A percentile compares a stretch with the other conserved stretches of the same genome.
Evolutionary conservation across 2,329 filamentous ascomycete genomes (phyloP).

Genomic region (Verticillium nonalfalfae): DNA sequence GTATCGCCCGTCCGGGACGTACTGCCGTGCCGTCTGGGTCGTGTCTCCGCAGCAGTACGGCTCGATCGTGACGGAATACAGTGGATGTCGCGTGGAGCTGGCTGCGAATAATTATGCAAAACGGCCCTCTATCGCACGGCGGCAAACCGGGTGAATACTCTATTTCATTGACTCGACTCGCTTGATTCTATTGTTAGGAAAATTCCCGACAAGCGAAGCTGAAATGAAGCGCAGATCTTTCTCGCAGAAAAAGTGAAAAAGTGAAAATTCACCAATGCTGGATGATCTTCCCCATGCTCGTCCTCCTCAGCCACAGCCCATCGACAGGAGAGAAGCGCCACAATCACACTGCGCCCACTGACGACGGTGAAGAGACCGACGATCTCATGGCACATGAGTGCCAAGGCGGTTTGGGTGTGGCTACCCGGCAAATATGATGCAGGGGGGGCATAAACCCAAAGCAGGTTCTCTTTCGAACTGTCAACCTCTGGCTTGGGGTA

Average conservation of each 20-base stretch:
- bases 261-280: background rate
- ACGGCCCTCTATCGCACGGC: too few species aligned
- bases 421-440: conserved; percentile 10
- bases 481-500: background rate
- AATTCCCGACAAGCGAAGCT: background rate
- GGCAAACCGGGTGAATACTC: background rate
- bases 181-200: background rate
- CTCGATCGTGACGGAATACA: too few species aligned
- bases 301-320: background rate
- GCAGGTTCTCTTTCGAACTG: background rate
- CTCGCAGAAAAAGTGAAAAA: background rate
- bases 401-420: background rate
- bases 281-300: background rate
- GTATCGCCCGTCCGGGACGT: background rate
- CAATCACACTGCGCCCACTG: background rate
- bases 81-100: too few species aligned
- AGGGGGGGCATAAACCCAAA: conserved; percentile 2
- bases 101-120: too few species aligned
- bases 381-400: background rate
- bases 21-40: background rate
- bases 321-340: background rate
- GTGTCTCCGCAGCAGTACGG: background rate
- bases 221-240: background rate
- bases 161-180: background rate
- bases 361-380: background rate